Conservation (phyloP, 768 basidiomycete genomes). For the Hortiboletus flavorubellus region DNA sequence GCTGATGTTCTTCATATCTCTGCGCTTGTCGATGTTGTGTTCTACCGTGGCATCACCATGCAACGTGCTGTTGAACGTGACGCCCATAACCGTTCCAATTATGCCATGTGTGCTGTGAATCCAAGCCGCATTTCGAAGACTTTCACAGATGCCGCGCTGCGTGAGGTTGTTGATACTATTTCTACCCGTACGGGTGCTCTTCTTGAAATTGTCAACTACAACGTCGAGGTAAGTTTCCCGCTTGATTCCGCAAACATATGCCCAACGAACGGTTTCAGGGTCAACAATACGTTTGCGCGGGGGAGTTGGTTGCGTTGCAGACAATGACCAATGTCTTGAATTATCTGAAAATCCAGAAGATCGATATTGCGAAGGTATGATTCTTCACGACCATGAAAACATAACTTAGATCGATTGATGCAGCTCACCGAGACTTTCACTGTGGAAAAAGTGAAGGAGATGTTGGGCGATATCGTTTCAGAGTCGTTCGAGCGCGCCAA, state of each 20-base stretch:
- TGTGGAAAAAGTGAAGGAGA: conserved; percentile 93
- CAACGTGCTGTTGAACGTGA: conserved; percentile 99
- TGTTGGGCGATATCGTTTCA: conserved; percentile 89
- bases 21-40: conserved; percentile 94
- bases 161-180: conserved; percentile 95
- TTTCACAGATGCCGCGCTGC: conserved; percentile 93
- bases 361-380: conserved; percentile 82
- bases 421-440: conserved; percentile 86
- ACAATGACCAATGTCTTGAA: conserved; percentile 96
- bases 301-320: conserved; percentile 90
- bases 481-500: conserved; percentile 73
- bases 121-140: conserved; percentile 91
- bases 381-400: not conserved
- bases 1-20: conserved; percentile 96
- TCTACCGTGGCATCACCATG: conserved; percentile 99
- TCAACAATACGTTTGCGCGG: conserved; percentile 99
- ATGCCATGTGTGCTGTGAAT: conserved; percentile 99
- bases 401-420: not conserved
- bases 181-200: conserved; percentile 71
- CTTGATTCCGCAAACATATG: not conserved
- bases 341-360: conserved; percentile 94
- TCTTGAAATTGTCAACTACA: conserved; percentile 98
- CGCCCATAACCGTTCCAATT: conserved; percentile 87
- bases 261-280: conserved; percentile 50
- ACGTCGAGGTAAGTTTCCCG: conserved; percentile 65